phyloP scores from a whole-genome alignment of 257 asterid species.

The Solanum clarkiae region DNA sequence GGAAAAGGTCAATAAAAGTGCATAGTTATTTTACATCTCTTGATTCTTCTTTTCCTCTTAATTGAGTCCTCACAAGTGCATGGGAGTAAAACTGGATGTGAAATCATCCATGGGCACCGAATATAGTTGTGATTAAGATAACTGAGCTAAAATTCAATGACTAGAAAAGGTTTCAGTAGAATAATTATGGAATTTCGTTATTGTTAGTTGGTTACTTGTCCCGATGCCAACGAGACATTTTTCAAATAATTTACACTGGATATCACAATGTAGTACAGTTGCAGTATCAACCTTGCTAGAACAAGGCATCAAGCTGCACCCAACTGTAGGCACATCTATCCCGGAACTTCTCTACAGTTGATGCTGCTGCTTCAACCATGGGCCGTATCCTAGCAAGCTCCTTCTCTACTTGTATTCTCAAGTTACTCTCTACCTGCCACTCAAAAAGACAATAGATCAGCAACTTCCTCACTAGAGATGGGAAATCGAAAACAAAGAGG shows the following conservation, averaged over 20 bases:
- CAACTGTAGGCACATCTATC: slow-evolving; percentile 81
- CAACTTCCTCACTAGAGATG: background rate
- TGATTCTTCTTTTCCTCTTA: background rate
- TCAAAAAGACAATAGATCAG: background rate
- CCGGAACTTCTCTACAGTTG: slow-evolving; percentile 50
- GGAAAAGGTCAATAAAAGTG: background rate
- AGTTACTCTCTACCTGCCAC: slow-evolving; percentile 50
- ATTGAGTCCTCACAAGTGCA: background rate
- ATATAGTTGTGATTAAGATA: background rate
- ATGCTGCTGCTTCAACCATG: slow-evolving; percentile 53
- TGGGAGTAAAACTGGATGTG: background rate
- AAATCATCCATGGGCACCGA: background rate
- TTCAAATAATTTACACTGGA: background rate
- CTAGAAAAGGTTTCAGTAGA: background rate
- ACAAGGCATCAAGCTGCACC: slow-evolving; percentile 57
- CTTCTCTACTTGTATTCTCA: slow-evolving; percentile 40
- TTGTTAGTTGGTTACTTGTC: background rate
- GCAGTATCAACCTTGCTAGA: slow-evolving; percentile 12
- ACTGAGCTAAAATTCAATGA: background rate
- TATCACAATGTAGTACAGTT: background rate
- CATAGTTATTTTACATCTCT: background rate
- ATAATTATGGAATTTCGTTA: background rate
- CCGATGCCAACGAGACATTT: background rate
- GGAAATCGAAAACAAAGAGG: background rate
- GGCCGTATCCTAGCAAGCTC: slow-evolving; percentile 59